Base-by-base conservation (phyloP, 805 yeast genomes). In the Wickerhamiella galacta region DNA sequence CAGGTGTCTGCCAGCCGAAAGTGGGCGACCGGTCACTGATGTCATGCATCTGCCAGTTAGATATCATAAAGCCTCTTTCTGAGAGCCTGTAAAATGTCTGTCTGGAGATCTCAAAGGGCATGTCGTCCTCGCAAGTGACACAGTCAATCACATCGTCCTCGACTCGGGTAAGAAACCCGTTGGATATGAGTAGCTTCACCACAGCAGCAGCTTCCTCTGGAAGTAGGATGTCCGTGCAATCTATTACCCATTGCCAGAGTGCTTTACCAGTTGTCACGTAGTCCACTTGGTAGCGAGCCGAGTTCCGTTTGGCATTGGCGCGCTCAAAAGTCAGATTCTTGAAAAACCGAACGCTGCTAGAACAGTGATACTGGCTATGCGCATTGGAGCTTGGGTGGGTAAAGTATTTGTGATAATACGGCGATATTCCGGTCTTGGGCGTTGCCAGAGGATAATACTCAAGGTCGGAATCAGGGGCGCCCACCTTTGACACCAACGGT, bases 311-410 rank as follows among this genome's bases (percentile, higher is more conserved):
- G 35, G 21, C 24, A 23, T 27, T 2, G 8, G 28, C 33, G 11
- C 30, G 27, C 20, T 32, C 33, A 38, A 65, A 61, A 4, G 44
- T 41, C 36, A 61, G 62, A 28, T 65, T 48, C 27, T 58, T 49
- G 41, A 68, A 68, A 3, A 79, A 44, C 16, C 93, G 56, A 3
- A 80, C 62, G 1, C 95, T 95, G 18, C 56, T 44, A 0, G 85
- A 68, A 4, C 69, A 72, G 48, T 75, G 83, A 49, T 83, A 83
- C 49, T 83, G 95, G 7, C 70, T 52, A 47, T 72, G 79, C 0
- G 93, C 63, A 41, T 77, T 87, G 0, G 92, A 77, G 48, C 77
- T 92, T 0, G 95, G 95, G 46, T 83, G 85, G 3, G 87, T 74
- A 56, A 82, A 82, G 46, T 67, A 79, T 25, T 67, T 63, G 46